Evolutionary conservation across 2,329 filamentous ascomycete species (phyloP).

Genomic region (Cephalotrichum gorgonifer): DNA sequence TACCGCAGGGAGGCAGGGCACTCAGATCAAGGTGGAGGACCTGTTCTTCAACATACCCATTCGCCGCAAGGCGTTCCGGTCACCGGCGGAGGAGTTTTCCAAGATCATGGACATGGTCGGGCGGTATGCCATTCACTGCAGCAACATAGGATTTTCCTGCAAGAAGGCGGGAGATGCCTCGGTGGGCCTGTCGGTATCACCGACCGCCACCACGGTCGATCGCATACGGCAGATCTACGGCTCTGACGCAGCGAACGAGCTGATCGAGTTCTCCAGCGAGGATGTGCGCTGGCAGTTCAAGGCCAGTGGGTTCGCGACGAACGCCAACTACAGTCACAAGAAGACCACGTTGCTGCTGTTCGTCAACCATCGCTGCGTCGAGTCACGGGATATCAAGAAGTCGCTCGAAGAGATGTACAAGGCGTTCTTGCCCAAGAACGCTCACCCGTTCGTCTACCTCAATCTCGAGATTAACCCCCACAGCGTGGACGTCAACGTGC

Average conservation of each 20-base stretch:
- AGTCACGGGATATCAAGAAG: conserved; percentile 80
- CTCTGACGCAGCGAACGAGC: conserved; percentile 72
- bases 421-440: conserved; percentile 80
- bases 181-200: conserved; percentile 69
- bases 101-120: conserved; percentile 96
- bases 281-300: conserved; percentile 78
- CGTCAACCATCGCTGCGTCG: conserved; percentile 92
- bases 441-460: conserved; percentile 88
- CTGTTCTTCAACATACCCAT: conserved; percentile 95
- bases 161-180: conserved; percentile 90
- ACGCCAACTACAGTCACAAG: conserved; percentile 91
- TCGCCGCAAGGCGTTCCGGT: conserved; percentile 79
- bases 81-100: conserved; percentile 86
- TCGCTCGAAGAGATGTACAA: conserved; percentile 85
- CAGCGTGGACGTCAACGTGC: conserved; percentile 92
- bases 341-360: conserved; percentile 81
- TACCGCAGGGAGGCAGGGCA: conserved; percentile 77
- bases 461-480: conserved; percentile 87
- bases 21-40: conserved; percentile 93
- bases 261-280: conserved; percentile 63
- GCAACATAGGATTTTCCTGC: conserved; percentile 87
- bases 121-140: conserved; percentile 85
- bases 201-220: conserved; percentile 62
- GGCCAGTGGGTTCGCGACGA: conserved; percentile 72
- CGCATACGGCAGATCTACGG: conserved; percentile 88